Conservation (phyloP, 352 stramenopile genomes). For the Phytophthora constricta region DNA sequence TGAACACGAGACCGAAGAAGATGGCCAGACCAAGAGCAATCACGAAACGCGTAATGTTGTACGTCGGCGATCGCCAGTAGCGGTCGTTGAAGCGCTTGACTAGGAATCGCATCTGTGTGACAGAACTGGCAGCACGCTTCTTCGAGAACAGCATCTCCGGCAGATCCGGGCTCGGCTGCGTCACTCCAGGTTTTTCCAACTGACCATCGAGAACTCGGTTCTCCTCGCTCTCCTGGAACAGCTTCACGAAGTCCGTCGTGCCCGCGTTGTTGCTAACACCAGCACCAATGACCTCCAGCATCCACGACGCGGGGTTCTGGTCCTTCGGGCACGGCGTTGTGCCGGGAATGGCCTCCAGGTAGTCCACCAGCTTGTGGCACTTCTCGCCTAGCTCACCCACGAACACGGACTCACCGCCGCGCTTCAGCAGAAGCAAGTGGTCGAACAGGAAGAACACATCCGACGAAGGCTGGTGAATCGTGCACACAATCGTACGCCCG, state of each 20-base stretch:
- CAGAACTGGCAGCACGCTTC: constrained; percentile 40
- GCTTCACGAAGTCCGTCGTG: constrained; percentile 47
- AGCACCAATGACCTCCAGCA: constrained; percentile 47
- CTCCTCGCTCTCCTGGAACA: constrained; percentile 44
- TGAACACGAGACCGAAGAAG: constrained; percentile 77
- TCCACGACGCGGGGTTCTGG: constrained; percentile 64
- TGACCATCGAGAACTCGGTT: constrained; percentile 18
- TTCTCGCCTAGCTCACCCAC: constrained; percentile 52
- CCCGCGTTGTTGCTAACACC: constrained; percentile 28
- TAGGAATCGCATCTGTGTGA: constrained; percentile 38
- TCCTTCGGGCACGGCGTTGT: constrained; percentile 32
- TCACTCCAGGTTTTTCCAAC: constrained; percentile 31
- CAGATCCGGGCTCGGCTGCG: constrained; percentile 15
- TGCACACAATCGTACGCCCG: constrained; percentile 82
- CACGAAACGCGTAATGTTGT: constrained; percentile 79
- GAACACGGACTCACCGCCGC: constrained; percentile 51
- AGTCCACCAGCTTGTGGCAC: constrained; percentile 41
- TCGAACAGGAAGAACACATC: constrained; percentile 91
- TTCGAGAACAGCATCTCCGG: constrained; percentile 39
- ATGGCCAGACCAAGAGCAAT: constrained; percentile 66
- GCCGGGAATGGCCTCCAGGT: constrained; percentile 49
- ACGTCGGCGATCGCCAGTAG: constrained; percentile 82
- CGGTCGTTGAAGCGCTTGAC: constrained; percentile 31
- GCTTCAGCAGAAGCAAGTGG: constrained; percentile 72
- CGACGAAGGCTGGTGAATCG: constrained; percentile 90